phyloP scores from a whole-genome alignment of 352 stramenopile genomes.

The Globisporangium nodosum region DNA sequence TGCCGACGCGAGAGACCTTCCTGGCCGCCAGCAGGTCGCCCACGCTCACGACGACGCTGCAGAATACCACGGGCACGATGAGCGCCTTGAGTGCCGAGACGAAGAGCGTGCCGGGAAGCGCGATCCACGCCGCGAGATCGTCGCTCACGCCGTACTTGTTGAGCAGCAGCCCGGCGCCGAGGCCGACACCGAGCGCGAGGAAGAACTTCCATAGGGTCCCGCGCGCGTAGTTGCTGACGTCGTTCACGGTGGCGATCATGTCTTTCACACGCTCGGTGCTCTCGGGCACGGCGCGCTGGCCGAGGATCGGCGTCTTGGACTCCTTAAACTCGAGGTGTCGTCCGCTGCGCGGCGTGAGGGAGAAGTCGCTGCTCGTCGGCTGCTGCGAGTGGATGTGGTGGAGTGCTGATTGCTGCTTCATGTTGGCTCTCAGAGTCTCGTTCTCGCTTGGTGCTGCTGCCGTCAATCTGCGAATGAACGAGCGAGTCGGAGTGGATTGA shows the following conservation, averaged over 20 bases:
- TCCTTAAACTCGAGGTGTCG: background rate
- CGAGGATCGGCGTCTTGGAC: constrained; percentile 1
- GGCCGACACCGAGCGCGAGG: constrained; percentile 14
- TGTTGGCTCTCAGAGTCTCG: too few species aligned
- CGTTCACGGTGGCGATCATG: constrained; percentile 8
- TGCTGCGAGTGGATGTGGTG: too few species aligned
- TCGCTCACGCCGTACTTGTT: constrained; percentile 12
- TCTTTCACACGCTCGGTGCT: constrained; percentile 4
- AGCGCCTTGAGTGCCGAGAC: constrained; percentile 37
- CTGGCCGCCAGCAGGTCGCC: constrained; percentile 26
- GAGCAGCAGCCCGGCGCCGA: constrained; percentile 23
- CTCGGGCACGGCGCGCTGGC: background rate
- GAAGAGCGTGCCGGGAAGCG: constrained; percentile 31
- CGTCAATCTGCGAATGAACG: too few species aligned
- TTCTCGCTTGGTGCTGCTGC: too few species aligned
- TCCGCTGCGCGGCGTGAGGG: background rate
- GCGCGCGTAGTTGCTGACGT: constrained; percentile 5
- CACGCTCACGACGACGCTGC: constrained; percentile 22
- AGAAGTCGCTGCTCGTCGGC: background rate
- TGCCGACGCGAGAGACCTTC: constrained; percentile 24
- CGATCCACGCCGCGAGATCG: constrained; percentile 22
- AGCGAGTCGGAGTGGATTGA: too few species aligned
- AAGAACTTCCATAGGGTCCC: constrained; percentile 15
- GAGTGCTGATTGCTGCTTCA: too few species aligned
- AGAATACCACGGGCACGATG: constrained; percentile 36